Evolutionary conservation across 2,329 filamentous ascomycete genomes (phyloP), one percentile per base, ranked within the genome.

Genomic region (Fusarium poae): DNA sequence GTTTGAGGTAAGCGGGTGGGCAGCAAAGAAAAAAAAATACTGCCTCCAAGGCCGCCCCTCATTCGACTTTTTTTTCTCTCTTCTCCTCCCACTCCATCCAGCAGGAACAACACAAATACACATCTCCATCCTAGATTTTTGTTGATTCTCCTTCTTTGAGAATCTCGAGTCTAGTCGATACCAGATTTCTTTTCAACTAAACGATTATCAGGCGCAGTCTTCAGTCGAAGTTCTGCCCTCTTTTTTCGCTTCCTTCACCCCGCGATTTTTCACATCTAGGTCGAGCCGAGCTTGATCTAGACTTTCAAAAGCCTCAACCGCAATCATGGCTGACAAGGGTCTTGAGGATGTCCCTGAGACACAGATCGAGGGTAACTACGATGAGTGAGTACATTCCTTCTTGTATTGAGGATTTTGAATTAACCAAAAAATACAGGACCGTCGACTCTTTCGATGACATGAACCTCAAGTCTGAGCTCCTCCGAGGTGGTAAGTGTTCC

Each of bases 341-440:
- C 93, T 98, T 86, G 94, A 97, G 88, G 95, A 98, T 83, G 91
- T 97, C 85, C 91, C 93, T 82, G 94, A 97, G 88, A 89, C 91
- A 85, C 94, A 97, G 87, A 99, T 99, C 89, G 97, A 99, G 89
- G 97, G 94, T 82, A 99, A 99, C 93, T 99, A 98, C 87, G 96
- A 99, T 89, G 94, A 98, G 40, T 43, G 23, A 27, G 40, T 43
- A 23, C 16, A 42, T 3, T 10, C 16, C 5, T 25, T 5, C 23
- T 25, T 6, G 6, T 18, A 7, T 25, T 18, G 21, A 10, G 16
- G 15, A 10, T 25, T 25, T 11, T 18, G 21, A n/a, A 18, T 16
- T 43, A 43, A 43, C 21, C 21, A 15, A 43, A 43, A 16, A 25
- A 25, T 16, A 18, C 20, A 43, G 40, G 89, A 94, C 95, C 79